These are phyloP conservation scores for Naumovozyma castellii DNA, from an alignment of 805 yeast genomes.

Conservation along the genomic window DNA sequence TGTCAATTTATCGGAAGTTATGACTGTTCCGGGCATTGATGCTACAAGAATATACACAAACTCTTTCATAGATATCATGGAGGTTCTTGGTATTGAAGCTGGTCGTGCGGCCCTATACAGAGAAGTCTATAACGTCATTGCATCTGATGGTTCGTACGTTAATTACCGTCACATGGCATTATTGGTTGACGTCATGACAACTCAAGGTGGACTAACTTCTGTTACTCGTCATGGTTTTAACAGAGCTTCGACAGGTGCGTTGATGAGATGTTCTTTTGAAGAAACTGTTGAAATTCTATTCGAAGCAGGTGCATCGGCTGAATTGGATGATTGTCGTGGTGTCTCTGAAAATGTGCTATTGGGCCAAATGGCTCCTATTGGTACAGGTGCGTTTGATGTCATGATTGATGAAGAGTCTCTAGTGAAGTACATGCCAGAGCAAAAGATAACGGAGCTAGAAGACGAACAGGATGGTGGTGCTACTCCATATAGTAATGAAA, in stretches of 20 bases:
- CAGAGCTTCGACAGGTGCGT: slow-evolving; percentile 96
- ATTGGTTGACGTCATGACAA: slow-evolving; percentile 96
- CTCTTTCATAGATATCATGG: slow-evolving; percentile 89
- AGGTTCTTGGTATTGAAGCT: slow-evolving; percentile 96
- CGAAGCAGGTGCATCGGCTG: slow-evolving; percentile 98
- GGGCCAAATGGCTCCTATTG: slow-evolving; percentile 97
- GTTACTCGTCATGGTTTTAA: slow-evolving; percentile 99
- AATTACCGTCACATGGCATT: slow-evolving; percentile 97
- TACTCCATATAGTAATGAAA: slow-evolving; percentile 74
- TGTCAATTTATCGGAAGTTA: slow-evolving; percentile 88
- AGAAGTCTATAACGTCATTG: slow-evolving; percentile 94
- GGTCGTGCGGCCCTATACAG: slow-evolving; percentile 89
- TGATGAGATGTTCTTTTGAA: slow-evolving; percentile 98
- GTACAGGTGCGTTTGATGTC: slow-evolving; percentile 96
- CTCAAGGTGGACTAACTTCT: slow-evolving; percentile 96
- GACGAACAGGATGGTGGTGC: slow-evolving; percentile 68
- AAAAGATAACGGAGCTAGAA: slow-evolving; percentile 32
- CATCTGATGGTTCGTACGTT: slow-evolving; percentile 98
- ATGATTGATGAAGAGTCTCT: slow-evolving; percentile 86
- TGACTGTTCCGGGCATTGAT: slow-evolving; percentile 92
- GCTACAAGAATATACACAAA: slow-evolving; percentile 84
- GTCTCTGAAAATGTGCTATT: slow-evolving; percentile 95
- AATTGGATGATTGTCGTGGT: slow-evolving; percentile 95
- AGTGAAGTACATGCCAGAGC: slow-evolving; percentile 40
- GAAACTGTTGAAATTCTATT: slow-evolving; percentile 96